These are phyloP conservation scores for Wallacemonas sp. DNA, from an alignment of 208 protist genomes.

Conservation along the genomic window DNA sequence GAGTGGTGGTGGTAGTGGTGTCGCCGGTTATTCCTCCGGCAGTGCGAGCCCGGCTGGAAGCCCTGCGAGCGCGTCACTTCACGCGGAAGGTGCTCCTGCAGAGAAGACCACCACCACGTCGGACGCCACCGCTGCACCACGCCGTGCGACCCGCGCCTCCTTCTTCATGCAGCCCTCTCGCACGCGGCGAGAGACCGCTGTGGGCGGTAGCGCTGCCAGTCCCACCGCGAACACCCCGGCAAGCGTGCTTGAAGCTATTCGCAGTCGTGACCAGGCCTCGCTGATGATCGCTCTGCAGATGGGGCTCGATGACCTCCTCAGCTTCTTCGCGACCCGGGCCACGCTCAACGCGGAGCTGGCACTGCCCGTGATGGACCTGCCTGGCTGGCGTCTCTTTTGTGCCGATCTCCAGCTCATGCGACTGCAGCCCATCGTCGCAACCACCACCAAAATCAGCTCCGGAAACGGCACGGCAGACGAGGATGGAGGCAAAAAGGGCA, in stretches of 20 bases:
- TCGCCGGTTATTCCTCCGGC: not conserved
- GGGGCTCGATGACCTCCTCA: slow-evolving; percentile 52
- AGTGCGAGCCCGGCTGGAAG: not conserved
- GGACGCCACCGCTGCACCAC: too few species aligned
- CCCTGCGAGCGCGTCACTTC: not conserved
- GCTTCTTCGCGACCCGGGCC: slow-evolving; percentile 61
- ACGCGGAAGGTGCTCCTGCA: too few species aligned
- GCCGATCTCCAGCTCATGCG: slow-evolving; percentile 59
- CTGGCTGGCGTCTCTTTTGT: slow-evolving; percentile 77
- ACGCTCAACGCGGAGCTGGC: slow-evolving; percentile 59
- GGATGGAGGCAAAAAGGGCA: too few species aligned
- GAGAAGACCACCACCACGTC: too few species aligned
- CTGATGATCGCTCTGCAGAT: slow-evolving; percentile 31
- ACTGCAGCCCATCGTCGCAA: slow-evolving; percentile 19
- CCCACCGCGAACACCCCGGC: not conserved
- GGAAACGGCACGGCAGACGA: too few species aligned
- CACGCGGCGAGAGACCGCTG: not conserved
- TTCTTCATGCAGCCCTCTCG: not conserved
- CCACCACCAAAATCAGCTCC: slow-evolving; percentile 11
- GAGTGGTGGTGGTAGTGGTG: not conserved
- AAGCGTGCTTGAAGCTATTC: slow-evolving; percentile 12
- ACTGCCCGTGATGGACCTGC: slow-evolving; percentile 77
- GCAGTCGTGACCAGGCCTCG: slow-evolving; percentile 22
- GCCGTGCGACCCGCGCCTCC: not conserved
- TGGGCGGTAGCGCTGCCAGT: not conserved